Percentiles rank a stretch among this genome's conserved stretches.
These are phyloP conservation scores for Penicillium diatomitis DNA, from an alignment of 495 filamentous ascomycete species.

Conservation along the genomic window DNA sequence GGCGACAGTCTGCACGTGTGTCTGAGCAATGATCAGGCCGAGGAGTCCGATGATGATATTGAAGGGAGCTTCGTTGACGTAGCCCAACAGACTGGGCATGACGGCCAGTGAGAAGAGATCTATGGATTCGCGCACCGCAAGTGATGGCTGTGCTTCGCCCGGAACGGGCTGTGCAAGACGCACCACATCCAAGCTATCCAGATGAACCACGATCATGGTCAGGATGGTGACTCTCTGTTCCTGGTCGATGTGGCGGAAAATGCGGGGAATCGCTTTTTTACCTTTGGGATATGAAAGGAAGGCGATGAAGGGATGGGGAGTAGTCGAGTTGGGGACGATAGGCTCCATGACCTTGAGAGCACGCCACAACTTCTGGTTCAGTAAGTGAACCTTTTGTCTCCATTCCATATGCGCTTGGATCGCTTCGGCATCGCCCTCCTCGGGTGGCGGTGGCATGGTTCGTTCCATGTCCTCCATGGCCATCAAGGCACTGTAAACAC, in stretches of 20 bases:
- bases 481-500: conserved; percentile 80
- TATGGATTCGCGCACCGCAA: conserved; percentile 74
- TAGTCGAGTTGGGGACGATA: conserved; percentile 60
- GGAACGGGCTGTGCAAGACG: conserved; percentile 60
- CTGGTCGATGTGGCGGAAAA: conserved; percentile 86
- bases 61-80: conserved; percentile 83
- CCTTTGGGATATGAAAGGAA: conserved; percentile 92
- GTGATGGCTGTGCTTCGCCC: conserved; percentile 58
- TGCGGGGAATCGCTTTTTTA: conserved; percentile 87
- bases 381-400: conserved; percentile 53
- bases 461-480: conserved; percentile 88
- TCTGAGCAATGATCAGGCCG: conserved; percentile 70
- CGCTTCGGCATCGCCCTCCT: conserved; percentile 53
- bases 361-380: conserved; percentile 78
- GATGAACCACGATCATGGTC: conserved; percentile 90
- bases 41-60: conserved; percentile 83
- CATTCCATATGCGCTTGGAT: conserved; percentile 63
- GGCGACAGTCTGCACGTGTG: conserved; percentile 68
- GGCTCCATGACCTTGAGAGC: conserved; percentile 85
- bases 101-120: conserved; percentile 82
- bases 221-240: conserved; percentile 90
- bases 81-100: conserved; percentile 79
- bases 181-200: conserved; percentile 87
- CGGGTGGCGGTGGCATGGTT: conserved; percentile 62
- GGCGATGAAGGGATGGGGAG: conserved; percentile 89